These are phyloP conservation scores for Silybum marianum DNA, from an alignment of 129 eudicot species.

Conservation along the genomic window DNA sequence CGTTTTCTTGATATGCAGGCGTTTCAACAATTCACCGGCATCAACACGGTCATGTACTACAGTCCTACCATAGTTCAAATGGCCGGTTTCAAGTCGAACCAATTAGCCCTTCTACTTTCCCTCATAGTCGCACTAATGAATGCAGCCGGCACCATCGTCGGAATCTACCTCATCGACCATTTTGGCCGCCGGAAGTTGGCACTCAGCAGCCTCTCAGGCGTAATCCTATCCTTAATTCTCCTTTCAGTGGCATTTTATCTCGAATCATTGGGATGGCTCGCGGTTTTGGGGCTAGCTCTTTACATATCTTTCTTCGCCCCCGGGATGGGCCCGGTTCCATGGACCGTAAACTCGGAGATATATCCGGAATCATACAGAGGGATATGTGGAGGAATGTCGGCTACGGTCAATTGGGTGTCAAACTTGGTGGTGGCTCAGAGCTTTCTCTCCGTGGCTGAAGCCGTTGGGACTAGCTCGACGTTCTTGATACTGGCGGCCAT, in stretches of 20 bases:
- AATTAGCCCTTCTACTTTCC: slow-evolving; percentile 71
- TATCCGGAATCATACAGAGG: slow-evolving; percentile 79
- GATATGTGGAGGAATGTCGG: slow-evolving; percentile 77
- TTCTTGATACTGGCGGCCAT: slow-evolving; percentile 65
- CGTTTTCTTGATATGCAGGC: slow-evolving; percentile 47
- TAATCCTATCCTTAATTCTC: slow-evolving; percentile 51
- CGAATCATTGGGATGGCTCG: slow-evolving; percentile 52
- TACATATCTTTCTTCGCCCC: slow-evolving; percentile 77
- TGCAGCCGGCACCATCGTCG: slow-evolving; percentile 60
- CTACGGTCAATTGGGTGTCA: slow-evolving; percentile 79
- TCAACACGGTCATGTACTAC: slow-evolving; percentile 82
- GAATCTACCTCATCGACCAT: slow-evolving; percentile 77
- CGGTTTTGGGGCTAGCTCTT: slow-evolving; percentile 65
- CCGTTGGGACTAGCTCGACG: slow-evolving; percentile 56
- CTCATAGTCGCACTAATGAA: slow-evolving; percentile 66
- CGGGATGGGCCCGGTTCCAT: slow-evolving; percentile 87
- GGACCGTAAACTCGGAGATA: slow-evolving; percentile 84
- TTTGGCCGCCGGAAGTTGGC: slow-evolving; percentile 65
- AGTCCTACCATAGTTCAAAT: slow-evolving; percentile 87
- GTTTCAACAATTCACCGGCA: slow-evolving; percentile 76
- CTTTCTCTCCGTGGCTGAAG: slow-evolving; percentile 66
- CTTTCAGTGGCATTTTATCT: slow-evolving; percentile 52
- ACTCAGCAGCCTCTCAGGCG: slow-evolving; percentile 63
- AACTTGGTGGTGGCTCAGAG: slow-evolving; percentile 71
- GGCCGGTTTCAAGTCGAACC: slow-evolving; percentile 81